phyloP scores from a whole-genome alignment of 2,329 filamentous ascomycete species.

The Gnomoniopsis sp. region DNA sequence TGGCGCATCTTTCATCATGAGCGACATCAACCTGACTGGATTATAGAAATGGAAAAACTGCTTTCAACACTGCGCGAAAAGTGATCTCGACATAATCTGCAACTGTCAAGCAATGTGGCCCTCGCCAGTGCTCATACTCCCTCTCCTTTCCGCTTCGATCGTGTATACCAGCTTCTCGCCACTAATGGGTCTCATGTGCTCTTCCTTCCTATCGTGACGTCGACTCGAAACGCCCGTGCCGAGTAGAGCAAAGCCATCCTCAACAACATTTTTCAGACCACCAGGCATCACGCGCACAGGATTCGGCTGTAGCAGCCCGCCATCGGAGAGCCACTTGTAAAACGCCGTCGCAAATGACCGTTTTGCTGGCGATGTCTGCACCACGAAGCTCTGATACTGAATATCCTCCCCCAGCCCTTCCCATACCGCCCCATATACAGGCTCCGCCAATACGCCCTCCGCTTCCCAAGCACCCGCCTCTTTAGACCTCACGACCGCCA shows the following conservation, averaged over 20 bases:
- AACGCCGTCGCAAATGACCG: constrained; percentile 32
- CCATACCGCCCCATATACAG: constrained; percentile 39
- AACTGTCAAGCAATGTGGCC: constrained; percentile 2
- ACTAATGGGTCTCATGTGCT: constrained; percentile 35
- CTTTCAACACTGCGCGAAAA: neutral
- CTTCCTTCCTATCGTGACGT: constrained; percentile 21
- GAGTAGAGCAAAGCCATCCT: constrained; percentile 27
- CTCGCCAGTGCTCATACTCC: constrained; percentile 9
- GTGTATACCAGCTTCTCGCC: constrained; percentile 37
- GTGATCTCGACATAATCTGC: neutral
- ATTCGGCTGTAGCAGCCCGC: constrained; percentile 25
- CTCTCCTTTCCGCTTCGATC: constrained; percentile 7
- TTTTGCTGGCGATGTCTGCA: constrained; percentile 23
- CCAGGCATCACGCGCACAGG: constrained; percentile 31
- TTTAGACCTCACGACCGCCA: constrained; percentile 28
- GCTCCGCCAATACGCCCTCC: constrained; percentile 27
- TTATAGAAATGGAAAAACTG: neutral
- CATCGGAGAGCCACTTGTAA: constrained; percentile 31
- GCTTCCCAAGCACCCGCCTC: constrained; percentile 28
- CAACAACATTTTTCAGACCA: constrained; percentile 24
- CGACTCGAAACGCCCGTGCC: constrained; percentile 25
- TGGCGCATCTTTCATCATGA: too few species aligned
- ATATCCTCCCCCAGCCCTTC: constrained; percentile 38
- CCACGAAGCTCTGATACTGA: constrained; percentile 31
- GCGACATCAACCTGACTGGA: too few species aligned